Base-by-base conservation (phyloP, 805 yeast genomes). In the Barnettozyma sp. region DNA sequence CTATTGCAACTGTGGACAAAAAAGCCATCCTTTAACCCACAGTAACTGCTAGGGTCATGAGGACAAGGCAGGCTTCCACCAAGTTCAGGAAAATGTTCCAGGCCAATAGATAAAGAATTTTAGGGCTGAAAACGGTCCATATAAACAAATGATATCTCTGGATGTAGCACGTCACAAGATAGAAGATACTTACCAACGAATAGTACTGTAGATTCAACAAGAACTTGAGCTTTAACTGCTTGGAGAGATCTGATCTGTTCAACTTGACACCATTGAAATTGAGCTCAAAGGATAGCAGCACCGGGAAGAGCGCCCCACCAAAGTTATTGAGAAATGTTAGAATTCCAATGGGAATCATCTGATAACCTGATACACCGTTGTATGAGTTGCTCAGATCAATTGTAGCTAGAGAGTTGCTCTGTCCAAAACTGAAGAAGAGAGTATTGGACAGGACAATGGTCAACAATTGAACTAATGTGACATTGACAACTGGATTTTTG, bases 101-200 rank as follows among this genome's bases (percentile, higher is more conserved):
- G 4, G 78, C 77, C 2, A 76, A 74, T 45, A 80, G 78, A 55
- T 81, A 92, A 23, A 94, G 68, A 5, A 92, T 56, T 51, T 88
- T 90, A 2, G 98, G 98, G 34, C 95, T 83, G 62, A 92, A 92
- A 7, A 92, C 98, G 2, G 97, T 88, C 98, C 98, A 92, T 8
- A 92, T 82, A 55, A 92, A 92, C 38, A 92, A 65, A 56, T 92
- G 98, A 52, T 79, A 82, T 46, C 95, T 68, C 46, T 88, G 67
- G 15, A 72, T 65, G 34, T 70, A 68, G 55, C 97, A 92, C 11
- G 96, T 80, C 0, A 64, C 60, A 28, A 83, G 54, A 34, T 86
- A 68, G 29, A 72, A 70, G 3, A 73, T 48, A 2, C 83, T 80
- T 8, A 78, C 63, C 1, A 78, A 44, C 2, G 80, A 62, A 54